These are phyloP conservation scores for Cyclostephanos tholiformis DNA, from an alignment of 108 stramenopile species.

Conservation along the genomic window DNA sequence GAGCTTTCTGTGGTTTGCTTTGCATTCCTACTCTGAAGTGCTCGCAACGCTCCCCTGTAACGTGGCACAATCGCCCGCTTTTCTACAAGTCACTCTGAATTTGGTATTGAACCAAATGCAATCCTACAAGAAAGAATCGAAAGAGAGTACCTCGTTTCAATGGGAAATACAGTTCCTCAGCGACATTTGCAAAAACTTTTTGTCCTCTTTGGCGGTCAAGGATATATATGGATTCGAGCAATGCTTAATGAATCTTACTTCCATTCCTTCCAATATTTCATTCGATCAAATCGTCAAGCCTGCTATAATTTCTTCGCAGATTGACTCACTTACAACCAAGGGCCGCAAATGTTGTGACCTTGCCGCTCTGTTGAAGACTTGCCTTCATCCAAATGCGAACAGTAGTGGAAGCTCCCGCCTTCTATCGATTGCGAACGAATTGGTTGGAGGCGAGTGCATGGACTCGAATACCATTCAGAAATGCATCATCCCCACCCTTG, in stretches of 20 bases:
- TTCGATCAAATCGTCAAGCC: conserved; percentile 38
- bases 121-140: conserved; percentile 37
- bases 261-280: conserved; percentile 21
- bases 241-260: conserved; percentile 25
- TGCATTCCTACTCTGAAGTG: conserved; percentile 32
- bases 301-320: conserved; percentile 24
- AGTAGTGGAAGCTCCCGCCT: conserved; percentile 42
- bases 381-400: conserved; percentile 32
- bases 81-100: conserved; percentile 14
- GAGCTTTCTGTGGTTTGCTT: conserved; percentile 46
- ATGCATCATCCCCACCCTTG: conserved; percentile 52
- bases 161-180: conserved; percentile 29
- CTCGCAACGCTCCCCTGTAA: conserved; percentile 3
- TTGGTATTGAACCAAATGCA: conserved; percentile 39
- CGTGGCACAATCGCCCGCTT: not conserved
- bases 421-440: conserved; percentile 35
- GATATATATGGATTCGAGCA: conserved; percentile 19
- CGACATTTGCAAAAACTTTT: conserved; percentile 15
- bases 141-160: conserved; percentile 24
- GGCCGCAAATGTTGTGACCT: conserved; percentile 8
- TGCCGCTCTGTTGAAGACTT: conserved; percentile 25
- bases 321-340: conserved; percentile 8
- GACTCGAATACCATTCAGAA: conserved; percentile 20
- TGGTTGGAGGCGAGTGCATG: conserved; percentile 16
- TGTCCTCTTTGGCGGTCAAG: conserved; percentile 7